phyloP scores from a whole-genome alignment of 257 asterid species.

The Avicennia marina region DNA sequence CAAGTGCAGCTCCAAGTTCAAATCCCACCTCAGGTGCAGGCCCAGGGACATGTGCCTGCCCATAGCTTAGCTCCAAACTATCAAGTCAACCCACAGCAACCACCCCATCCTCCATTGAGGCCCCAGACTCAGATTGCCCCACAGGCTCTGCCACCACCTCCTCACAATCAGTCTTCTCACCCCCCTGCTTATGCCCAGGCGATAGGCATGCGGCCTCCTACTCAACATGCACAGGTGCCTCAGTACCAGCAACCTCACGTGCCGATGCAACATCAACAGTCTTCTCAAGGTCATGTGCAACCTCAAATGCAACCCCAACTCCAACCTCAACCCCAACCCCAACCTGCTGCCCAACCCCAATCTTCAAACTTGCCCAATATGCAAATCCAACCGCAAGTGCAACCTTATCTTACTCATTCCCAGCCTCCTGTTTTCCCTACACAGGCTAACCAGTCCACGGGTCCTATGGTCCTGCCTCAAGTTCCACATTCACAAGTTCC shows the following conservation, averaged over 20 bases:
- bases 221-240: constrained; percentile 52
- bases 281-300: constrained; percentile 33
- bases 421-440: constrained; percentile 42
- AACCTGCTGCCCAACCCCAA: constrained; percentile 23
- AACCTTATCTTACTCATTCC: constrained; percentile 36
- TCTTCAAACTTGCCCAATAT: constrained; percentile 30
- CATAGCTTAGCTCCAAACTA: constrained; percentile 41
- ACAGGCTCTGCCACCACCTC: constrained; percentile 43
- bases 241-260: constrained; percentile 50
- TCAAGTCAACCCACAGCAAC: constrained; percentile 47
- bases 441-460: constrained; percentile 47
- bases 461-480: constrained; percentile 36
- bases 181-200: constrained; percentile 36
- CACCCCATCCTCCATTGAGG: constrained; percentile 36
- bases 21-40: constrained; percentile 33
- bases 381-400: constrained; percentile 47
- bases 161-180: constrained; percentile 37
- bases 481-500: constrained; percentile 39
- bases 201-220: constrained; percentile 41
- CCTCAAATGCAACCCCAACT: constrained; percentile 25
- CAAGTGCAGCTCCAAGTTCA: constrained; percentile 33
- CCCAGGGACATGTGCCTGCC: constrained; percentile 26
- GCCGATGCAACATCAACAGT: constrained; percentile 36
- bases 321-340: constrained; percentile 23
- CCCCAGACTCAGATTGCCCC: constrained; percentile 42